Evolutionary conservation across 2,329 filamentous ascomycete species (phyloP), one percentile per base, ranked within the genome.

Genomic region (Verticillium nonalfalfae): DNA sequence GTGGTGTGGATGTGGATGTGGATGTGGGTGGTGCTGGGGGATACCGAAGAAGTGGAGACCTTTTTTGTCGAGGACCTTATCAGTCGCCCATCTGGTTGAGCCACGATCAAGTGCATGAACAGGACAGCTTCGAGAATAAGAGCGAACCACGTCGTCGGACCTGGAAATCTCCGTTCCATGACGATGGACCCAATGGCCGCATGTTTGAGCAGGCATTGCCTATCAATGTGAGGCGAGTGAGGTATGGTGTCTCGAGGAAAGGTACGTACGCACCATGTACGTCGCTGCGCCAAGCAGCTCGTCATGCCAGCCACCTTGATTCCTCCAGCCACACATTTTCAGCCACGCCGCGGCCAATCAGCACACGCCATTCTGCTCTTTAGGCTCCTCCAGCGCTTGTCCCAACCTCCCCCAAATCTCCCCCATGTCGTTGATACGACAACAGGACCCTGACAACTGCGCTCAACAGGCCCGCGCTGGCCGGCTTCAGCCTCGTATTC

Each of bases 301-400:
- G 54, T 56, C 54, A 56, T 56, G 26, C 59, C 64, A 65, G 64
- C 64, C 64, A 65, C 63, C 62, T 26, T 34, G 35, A 54, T 33
- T 45, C 56, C 45, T 59, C 63, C 63, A 65, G 64, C 64, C 64
- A 65, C 63, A 18, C 60, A 31, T 56, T 59, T 62, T 58, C 18
- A 58, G 33, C 21, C 52, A 21, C n/a, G 14, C 14, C 2, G 1
- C n/a, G 18, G 0, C 63, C 64, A 65, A 64, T 64, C 61, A 60
- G 18, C 52, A 56, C 62, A 55, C 62, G 34, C 56, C 18, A 21
- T 52, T 13, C 10, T 11, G 45, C n/a, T 52, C 45, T 7, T 52
- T 4, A 52, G 45, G 45, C 45, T 52, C 45, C 45, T 14, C n/a
- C 56, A 58, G 45, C 45, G 21, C n/a, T 18, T 14, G 21, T 59